These are phyloP conservation scores for Cudoniella acicularis DNA, from an alignment of 495 filamentous ascomycete genomes.

Conservation along the genomic window DNA sequence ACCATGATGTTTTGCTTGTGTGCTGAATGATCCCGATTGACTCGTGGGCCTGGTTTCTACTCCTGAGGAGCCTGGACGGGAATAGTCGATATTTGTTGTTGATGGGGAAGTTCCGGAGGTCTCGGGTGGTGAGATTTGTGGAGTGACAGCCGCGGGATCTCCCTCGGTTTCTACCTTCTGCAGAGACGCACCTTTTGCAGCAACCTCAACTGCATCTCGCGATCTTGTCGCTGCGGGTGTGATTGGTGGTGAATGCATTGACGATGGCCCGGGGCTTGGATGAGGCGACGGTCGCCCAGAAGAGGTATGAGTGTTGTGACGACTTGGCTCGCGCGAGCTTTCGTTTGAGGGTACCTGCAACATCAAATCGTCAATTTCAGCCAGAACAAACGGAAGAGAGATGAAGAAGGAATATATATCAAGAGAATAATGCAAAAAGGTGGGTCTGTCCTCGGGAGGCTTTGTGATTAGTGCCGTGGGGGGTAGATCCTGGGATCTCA, in stretches of 20 bases:
- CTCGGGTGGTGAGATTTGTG: constrained; percentile 53
- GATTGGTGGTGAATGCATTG: constrained; percentile 83
- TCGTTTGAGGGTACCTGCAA: constrained; percentile 32
- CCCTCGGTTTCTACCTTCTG: constrained; percentile 27
- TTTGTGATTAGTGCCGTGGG: constrained; percentile 14
- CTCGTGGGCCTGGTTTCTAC: constrained; percentile 14
- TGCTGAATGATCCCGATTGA: constrained; percentile 11
- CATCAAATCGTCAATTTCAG: constrained; percentile 10
- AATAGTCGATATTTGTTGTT: constrained; percentile 26
- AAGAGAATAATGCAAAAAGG: constrained; percentile 11
- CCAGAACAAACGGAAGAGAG: neutral
- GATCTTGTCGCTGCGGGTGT: constrained; percentile 76
- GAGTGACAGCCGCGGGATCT: constrained; percentile 60
- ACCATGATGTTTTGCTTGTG: constrained; percentile 53
- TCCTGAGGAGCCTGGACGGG: constrained; percentile 19
- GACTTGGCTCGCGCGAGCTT: constrained; percentile 25
- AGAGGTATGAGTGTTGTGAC: constrained; percentile 23
- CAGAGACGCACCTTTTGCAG: constrained; percentile 27
- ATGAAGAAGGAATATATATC: constrained; percentile 12
- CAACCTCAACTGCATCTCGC: constrained; percentile 34
- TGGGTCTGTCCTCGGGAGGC: constrained; percentile 12
- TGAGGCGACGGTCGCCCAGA: constrained; percentile 29
- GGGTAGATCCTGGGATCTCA: constrained; percentile 11
- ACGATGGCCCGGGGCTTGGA: constrained; percentile 35
- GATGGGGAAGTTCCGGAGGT: constrained; percentile 34